Evolutionary conservation across 2,329 filamentous ascomycete species (phyloP).

Genomic region (Penicillium fuscoglaucum): DNA sequence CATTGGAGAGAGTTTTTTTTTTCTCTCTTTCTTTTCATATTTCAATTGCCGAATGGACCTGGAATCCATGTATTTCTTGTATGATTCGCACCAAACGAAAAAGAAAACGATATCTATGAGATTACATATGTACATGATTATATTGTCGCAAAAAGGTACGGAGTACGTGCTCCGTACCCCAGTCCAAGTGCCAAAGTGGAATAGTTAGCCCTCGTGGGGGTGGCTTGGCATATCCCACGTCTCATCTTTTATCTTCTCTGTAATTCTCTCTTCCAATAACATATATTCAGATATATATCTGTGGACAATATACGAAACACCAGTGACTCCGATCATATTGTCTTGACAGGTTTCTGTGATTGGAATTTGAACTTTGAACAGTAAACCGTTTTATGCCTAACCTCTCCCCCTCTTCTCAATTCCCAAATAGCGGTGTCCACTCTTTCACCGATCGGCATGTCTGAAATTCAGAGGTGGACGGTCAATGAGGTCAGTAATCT

Average conservation of each 20-base stretch:
- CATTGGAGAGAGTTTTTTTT: background rate
- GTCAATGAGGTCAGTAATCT: slow-evolving; percentile 44
- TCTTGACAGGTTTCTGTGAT: background rate
- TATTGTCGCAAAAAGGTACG: no score
- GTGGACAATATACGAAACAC: background rate
- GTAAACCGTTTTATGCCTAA: slow-evolving; percentile 6
- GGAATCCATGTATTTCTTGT: background rate
- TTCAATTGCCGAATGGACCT: background rate
- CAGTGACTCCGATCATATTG: background rate
- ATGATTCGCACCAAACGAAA: background rate
- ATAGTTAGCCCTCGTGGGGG: slow-evolving; percentile 1
- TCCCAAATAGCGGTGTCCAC: slow-evolving; percentile 23
- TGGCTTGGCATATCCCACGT: slow-evolving; percentile 3
- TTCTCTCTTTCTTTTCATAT: background rate
- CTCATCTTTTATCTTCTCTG: background rate
- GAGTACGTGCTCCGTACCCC: background rate
- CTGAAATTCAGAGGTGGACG: slow-evolving; percentile 47
- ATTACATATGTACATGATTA: no score
- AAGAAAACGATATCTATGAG: background rate
- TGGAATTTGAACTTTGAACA: background rate
- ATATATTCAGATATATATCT: background rate
- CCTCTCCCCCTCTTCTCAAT: slow-evolving; percentile 8
- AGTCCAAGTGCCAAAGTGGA: background rate
- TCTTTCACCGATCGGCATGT: slow-evolving; percentile 29
- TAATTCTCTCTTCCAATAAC: background rate